Evolutionary conservation across 345 rosid species (phyloP).

Genomic region (Linum tenue): DNA sequence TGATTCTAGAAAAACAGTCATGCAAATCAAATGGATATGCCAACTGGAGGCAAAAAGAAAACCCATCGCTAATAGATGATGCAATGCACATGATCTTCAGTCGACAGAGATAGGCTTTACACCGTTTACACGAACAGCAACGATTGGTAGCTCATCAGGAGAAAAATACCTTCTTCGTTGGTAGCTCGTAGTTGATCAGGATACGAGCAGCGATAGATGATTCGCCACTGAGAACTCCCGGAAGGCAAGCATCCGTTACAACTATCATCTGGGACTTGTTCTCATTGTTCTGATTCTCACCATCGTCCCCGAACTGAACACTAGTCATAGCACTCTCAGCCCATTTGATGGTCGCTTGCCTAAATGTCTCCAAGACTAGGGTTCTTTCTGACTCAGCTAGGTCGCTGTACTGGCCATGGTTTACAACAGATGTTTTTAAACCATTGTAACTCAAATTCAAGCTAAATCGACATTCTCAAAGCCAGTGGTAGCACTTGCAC

Average conservation of each 20-base stretch:
- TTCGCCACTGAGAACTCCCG: conserved; percentile 55
- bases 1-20: neutral
- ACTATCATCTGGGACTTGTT: conserved; percentile 57
- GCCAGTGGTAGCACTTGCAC: no score
- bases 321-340: conserved; percentile 26
- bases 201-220: conserved; percentile 51
- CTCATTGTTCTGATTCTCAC: conserved; percentile 32
- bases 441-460: neutral
- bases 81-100: neutral
- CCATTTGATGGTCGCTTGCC: conserved; percentile 48
- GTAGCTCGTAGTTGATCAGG: conserved; percentile 77
- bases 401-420: conserved; percentile 57
- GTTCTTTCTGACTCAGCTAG: conserved; percentile 52
- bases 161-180: conserved; percentile 58
- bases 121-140: neutral
- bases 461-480: no score
- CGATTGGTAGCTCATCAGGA: neutral
- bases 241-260: conserved; percentile 78
- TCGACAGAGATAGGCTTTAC: neutral
- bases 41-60: no score
- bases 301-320: conserved; percentile 28
- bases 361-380: conserved; percentile 46
- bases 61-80: no score
- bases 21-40: neutral
- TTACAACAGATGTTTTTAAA: neutral